phyloP scores from a whole-genome alignment of 2,329 filamentous ascomycete genomes.

The Colletotrichum kahawae region DNA sequence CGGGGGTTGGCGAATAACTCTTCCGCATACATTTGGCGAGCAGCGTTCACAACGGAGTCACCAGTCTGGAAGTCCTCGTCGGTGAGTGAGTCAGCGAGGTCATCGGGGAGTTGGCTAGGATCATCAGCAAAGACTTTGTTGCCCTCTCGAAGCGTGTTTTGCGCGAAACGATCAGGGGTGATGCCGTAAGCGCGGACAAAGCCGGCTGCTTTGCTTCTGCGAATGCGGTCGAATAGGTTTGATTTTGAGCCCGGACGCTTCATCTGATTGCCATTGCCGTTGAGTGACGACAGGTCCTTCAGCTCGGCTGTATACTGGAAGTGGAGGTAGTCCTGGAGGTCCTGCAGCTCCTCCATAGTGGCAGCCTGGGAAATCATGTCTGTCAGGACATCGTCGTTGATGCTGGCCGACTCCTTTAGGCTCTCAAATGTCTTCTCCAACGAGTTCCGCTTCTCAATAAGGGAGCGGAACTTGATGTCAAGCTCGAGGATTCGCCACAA shows the following conservation, averaged over 20 bases:
- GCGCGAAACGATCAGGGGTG: slow-evolving; percentile 83
- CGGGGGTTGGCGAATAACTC: slow-evolving; percentile 88
- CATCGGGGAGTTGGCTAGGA: slow-evolving; percentile 77
- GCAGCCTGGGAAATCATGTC: slow-evolving; percentile 80
- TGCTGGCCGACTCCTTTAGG: slow-evolving; percentile 63
- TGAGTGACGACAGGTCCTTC: slow-evolving; percentile 75
- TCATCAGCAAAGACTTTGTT: slow-evolving; percentile 87
- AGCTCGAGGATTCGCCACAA: slow-evolving; percentile 94
- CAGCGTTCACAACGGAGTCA: slow-evolving; percentile 76
- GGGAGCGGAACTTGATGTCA: slow-evolving; percentile 92
- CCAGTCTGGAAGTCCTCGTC: slow-evolving; percentile 78
- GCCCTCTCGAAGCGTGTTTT: slow-evolving; percentile 81
- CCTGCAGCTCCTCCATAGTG: slow-evolving; percentile 94
- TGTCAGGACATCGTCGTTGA: slow-evolving; percentile 78
- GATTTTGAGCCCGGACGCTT: slow-evolving; percentile 86
- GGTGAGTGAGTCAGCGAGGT: slow-evolving; percentile 82
- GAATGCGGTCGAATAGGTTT: slow-evolving; percentile 81
- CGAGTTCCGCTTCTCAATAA: slow-evolving; percentile 89
- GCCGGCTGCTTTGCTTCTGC: slow-evolving; percentile 78
- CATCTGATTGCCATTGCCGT: slow-evolving; percentile 66
- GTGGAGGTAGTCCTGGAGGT: slow-evolving; percentile 94
- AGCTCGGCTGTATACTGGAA: slow-evolving; percentile 89
- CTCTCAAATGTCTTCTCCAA: slow-evolving; percentile 81
- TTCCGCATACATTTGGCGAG: slow-evolving; percentile 88
- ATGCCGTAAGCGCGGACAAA: slow-evolving; percentile 92